A percentile compares a stretch with the other conserved stretches of the same genome.
Conservation (phyloP, 495 filamentous ascomycete genomes). For the Mycothermus thermophilus region DNA sequence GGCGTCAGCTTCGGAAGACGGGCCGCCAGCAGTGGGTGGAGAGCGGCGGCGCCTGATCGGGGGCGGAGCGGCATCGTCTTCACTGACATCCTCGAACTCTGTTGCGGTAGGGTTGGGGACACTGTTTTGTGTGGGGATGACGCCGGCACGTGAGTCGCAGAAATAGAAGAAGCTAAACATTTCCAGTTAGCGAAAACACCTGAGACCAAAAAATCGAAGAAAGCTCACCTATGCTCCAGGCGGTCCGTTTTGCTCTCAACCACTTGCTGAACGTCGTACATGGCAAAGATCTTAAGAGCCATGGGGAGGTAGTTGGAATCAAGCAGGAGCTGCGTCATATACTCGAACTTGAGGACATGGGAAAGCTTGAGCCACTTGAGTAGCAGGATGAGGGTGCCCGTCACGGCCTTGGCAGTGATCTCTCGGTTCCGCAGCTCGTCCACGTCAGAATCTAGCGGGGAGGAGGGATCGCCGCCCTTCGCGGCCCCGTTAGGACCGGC, state of each 20-base stretch:
- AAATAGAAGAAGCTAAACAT: constrained; percentile 71
- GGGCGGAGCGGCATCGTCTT: constrained; percentile 72
- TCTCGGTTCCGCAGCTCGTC: constrained; percentile 70
- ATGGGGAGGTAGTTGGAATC: constrained; percentile 91
- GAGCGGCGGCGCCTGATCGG: constrained; percentile 52
- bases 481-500: constrained; percentile 18
- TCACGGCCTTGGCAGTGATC: constrained; percentile 80
- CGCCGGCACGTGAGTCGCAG: constrained; percentile 45
- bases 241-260: constrained; percentile 78
- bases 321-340: constrained; percentile 79
- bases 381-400: constrained; percentile 67
- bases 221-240: constrained; percentile 58
- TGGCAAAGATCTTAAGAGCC: constrained; percentile 79
- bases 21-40: constrained; percentile 19
- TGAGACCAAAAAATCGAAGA: no score
- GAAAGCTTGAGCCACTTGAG: constrained; percentile 96
- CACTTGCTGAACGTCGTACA: constrained; percentile 78
- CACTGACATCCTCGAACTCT: constrained; percentile 25
- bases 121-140: constrained; percentile 9
- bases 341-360: constrained; percentile 89
- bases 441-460: constrained; percentile 49
- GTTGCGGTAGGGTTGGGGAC: constrained; percentile 14
- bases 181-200: not conserved
- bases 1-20: constrained; percentile 1
- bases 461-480: constrained; percentile 25